Percentiles rank a stretch among this genome's conserved stretches.
Conservation (phyloP, 495 filamentous ascomycete species). For the Bacidia rubella region DNA sequence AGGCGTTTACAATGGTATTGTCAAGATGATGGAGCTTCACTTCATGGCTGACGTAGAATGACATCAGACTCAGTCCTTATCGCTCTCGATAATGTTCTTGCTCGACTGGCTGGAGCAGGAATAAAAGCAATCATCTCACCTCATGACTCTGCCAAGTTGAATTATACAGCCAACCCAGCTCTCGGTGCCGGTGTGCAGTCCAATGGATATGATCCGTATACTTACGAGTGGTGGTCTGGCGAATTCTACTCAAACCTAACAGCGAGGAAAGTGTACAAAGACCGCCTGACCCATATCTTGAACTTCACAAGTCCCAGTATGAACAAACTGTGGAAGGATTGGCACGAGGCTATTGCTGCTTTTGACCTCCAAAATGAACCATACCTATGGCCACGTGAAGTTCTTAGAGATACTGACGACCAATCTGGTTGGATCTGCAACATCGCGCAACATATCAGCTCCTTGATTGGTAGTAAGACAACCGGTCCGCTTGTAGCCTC, state of each 20-base stretch:
- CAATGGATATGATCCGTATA: slow-evolving; percentile 1
- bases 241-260: neutral
- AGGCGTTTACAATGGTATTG: neutral
- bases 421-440: neutral
- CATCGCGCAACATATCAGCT: no score
- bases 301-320: neutral
- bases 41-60: neutral
- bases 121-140: slow-evolving; percentile 1
- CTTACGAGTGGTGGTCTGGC: neutral
- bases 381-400: neutral
- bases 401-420: neutral
- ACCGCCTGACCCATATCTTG: neutral
- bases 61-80: neutral
- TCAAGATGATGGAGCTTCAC: neutral
- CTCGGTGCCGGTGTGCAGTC: neutral
- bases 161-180: neutral
- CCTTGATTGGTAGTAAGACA: neutral
- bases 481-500: neutral
- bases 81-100: neutral
- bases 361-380: slow-evolving; percentile 3
- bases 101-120: neutral
- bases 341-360: neutral
- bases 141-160: neutral
- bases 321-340: neutral
- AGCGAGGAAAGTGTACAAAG: neutral